Percentiles rank a stretch among this genome's conserved stretches.
Conservation (phyloP, 2,329 filamentous ascomycete genomes). For the Cordyceps pruinosa region DNA sequence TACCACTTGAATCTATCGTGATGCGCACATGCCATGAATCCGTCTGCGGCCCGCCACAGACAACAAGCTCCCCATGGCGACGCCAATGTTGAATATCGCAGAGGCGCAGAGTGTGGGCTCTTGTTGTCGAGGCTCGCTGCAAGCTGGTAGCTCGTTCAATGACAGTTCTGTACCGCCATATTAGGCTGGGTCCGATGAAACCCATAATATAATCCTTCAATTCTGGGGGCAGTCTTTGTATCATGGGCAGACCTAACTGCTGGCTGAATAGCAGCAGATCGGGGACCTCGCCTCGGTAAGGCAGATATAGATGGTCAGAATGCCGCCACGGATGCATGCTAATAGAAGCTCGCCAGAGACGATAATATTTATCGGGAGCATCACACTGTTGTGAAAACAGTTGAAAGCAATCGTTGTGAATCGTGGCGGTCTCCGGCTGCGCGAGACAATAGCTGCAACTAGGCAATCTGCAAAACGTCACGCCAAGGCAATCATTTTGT, state of each 20-base stretch:
- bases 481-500: not conserved
- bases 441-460: not conserved
- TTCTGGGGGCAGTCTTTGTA: not conserved
- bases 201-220: not conserved
- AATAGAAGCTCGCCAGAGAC: too few species aligned
- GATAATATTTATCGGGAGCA: too few species aligned
- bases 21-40: not conserved
- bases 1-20: constrained; percentile 4
- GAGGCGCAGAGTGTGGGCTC: not conserved
- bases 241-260: too few species aligned
- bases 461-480: not conserved
- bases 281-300: too few species aligned
- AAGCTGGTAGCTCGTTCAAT: not conserved
- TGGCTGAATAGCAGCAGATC: too few species aligned
- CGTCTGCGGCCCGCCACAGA: not conserved
- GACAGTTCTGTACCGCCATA: not conserved
- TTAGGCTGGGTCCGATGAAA: not conserved
- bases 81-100: constrained; percentile 1
- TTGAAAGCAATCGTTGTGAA: too few species aligned
- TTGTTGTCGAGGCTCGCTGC: not conserved
- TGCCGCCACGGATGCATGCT: too few species aligned
- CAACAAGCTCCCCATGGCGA: not conserved
- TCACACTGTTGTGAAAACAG: too few species aligned
- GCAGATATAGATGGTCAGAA: too few species aligned
- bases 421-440: too few species aligned